A percentile compares a stretch with the other conserved stretches of the same genome.
Conservation (phyloP, 2,329 filamentous ascomycete species). For the Fusarium nygamai region DNA sequence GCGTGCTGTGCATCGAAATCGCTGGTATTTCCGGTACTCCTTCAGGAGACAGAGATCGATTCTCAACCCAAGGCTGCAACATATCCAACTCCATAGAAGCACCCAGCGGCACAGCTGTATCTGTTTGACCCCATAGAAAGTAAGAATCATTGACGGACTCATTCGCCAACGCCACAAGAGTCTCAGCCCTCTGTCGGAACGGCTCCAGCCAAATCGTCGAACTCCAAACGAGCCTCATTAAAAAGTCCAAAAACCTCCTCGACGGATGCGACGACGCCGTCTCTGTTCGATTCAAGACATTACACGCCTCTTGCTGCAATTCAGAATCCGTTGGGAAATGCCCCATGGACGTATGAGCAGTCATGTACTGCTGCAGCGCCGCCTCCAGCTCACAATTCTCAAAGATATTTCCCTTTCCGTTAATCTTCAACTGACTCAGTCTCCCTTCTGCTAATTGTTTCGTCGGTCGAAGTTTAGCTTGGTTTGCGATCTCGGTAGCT, state of each 20-base stretch:
- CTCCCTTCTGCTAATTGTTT: slow-evolving; percentile 25
- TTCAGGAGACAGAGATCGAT: slow-evolving; percentile 19
- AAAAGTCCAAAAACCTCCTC: slow-evolving; percentile 21
- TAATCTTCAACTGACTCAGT: slow-evolving; percentile 29
- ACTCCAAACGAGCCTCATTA: slow-evolving; percentile 28
- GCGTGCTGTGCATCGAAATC: not conserved
- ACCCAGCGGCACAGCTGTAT: not conserved
- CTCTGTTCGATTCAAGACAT: slow-evolving; percentile 2
- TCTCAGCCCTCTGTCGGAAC: slow-evolving; percentile 9
- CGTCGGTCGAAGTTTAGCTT: slow-evolving; percentile 20
- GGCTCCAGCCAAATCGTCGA: slow-evolving; percentile 26
- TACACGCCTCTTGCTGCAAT: slow-evolving; percentile 30
- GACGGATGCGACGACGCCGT: slow-evolving; percentile 10
- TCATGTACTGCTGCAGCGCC: slow-evolving; percentile 21
- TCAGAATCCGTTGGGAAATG: slow-evolving; percentile 27
- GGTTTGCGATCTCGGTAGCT: slow-evolving; percentile 17
- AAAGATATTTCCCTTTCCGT: slow-evolving; percentile 33
- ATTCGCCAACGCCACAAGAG: not conserved
- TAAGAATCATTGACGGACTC: slow-evolving; percentile 8
- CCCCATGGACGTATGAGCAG: slow-evolving; percentile 14
- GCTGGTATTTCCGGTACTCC: slow-evolving; percentile 3
- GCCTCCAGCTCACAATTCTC: slow-evolving; percentile 34
- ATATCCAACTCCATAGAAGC: slow-evolving; percentile 20
- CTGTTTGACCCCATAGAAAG: slow-evolving; percentile 8
- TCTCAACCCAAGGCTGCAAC: slow-evolving; percentile 21